Conservation (phyloP, 129 eudicot genomes). For the Heracleum sosnowskyi region DNA sequence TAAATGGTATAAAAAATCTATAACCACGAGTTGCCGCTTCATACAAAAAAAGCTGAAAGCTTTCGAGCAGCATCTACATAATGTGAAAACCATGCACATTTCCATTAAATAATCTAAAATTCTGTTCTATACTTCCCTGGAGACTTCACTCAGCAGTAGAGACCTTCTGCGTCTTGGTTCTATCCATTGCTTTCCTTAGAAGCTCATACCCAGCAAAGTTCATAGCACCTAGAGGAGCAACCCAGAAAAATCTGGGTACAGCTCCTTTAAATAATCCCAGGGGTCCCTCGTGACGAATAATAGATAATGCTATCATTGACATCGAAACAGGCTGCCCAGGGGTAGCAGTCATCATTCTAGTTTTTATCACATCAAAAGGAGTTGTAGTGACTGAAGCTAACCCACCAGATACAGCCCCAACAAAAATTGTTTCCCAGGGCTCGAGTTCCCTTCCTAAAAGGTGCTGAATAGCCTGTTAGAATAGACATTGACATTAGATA, state of each 20-base stretch:
- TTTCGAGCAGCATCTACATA: neutral
- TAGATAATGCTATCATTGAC: conserved; percentile 63
- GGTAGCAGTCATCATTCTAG: conserved; percentile 84
- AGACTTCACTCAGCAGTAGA: conserved; percentile 18
- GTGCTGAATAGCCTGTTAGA: conserved; percentile 50
- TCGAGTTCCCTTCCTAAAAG: conserved; percentile 75
- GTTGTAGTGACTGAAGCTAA: conserved; percentile 84
- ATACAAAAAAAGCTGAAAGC: no score
- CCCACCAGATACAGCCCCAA: conserved; percentile 95
- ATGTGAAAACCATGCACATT: neutral
- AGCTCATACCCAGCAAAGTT: conserved; percentile 96
- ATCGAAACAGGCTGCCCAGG: conserved; percentile 61
- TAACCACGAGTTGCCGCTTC: no score
- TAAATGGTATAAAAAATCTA: no score
- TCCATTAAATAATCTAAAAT: neutral
- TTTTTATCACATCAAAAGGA: conserved; percentile 92
- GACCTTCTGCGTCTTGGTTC: conserved; percentile 30
- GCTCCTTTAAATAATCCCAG: conserved; percentile 92
- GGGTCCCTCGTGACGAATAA: conserved; percentile 81
- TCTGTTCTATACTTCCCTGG: neutral
- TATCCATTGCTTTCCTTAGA: conserved; percentile 69
- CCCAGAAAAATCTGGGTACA: conserved; percentile 94
- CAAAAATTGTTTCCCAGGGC: conserved; percentile 87
- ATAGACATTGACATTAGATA: neutral
- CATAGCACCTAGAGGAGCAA: conserved; percentile 96